Conservation (phyloP, 2,329 filamentous ascomycete species). For the Aspergillus pseudonomiae region DNA sequence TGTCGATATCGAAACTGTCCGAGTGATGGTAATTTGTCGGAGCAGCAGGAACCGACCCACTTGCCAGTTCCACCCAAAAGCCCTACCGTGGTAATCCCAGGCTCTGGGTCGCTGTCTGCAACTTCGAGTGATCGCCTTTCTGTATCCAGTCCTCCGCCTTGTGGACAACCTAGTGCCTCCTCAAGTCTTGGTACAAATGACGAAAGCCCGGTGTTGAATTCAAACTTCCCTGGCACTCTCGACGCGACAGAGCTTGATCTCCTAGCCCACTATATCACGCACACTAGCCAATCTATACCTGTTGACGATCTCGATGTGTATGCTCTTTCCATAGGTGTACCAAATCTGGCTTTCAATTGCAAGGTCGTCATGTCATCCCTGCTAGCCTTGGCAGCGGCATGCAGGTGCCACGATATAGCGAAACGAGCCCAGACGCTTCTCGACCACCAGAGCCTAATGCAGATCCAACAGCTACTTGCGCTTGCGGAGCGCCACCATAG, state of each 20-base stretch:
- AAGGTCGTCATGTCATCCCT: slow-evolving; percentile 48
- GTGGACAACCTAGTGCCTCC: slow-evolving; percentile 5
- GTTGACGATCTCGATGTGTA: slow-evolving; percentile 45
- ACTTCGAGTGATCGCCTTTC: slow-evolving; percentile 13
- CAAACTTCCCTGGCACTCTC: slow-evolving; percentile 13
- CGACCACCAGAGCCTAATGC: slow-evolving; percentile 15
- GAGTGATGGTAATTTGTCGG: slow-evolving; percentile 11
- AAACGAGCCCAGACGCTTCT: slow-evolving; percentile 6
- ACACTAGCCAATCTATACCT: slow-evolving; percentile 43
- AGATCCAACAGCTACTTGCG: slow-evolving; percentile 25
- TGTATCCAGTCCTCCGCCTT: slow-evolving; percentile 10
- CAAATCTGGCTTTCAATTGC: slow-evolving; percentile 45
- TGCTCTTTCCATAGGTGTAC: slow-evolving; percentile 47
- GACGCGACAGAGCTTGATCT: slow-evolving; percentile 39
- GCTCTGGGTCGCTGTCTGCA: background rate
- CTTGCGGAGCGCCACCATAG: slow-evolving; percentile 44
- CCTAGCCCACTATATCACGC: slow-evolving; percentile 46
- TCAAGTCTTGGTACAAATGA: slow-evolving; percentile 4
- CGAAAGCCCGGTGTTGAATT: background rate
- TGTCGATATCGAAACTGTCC: slow-evolving; percentile 32
- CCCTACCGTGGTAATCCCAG: background rate
- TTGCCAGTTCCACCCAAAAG: background rate
- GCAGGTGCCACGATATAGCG: slow-evolving; percentile 38
- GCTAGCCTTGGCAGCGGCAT: slow-evolving; percentile 46
- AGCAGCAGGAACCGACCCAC: slow-evolving; percentile 1